Percentiles rank a stretch among this genome's conserved stretches.
phyloP scores from a whole-genome alignment of 2,329 filamentous ascomycete species.

The Colletotrichum tabaci region DNA sequence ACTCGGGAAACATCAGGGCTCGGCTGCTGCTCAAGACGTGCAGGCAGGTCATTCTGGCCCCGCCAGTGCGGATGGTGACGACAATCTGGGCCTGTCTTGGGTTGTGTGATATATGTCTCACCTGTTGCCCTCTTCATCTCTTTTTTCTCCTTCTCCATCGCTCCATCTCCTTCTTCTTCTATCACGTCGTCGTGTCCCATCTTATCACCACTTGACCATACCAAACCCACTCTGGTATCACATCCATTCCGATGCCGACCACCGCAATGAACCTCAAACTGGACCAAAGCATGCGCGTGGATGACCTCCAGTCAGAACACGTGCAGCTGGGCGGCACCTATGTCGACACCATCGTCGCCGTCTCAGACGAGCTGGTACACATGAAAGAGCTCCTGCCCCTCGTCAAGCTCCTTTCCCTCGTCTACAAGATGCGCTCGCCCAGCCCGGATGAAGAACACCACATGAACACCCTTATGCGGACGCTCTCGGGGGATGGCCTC shows the following conservation, averaged over 20 bases:
- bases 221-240: no score
- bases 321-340: slow-evolving; percentile 39
- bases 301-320: slow-evolving; percentile 30
- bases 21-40: slow-evolving; percentile 1
- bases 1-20: slow-evolving; percentile 20
- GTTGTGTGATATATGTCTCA: slow-evolving; percentile 18
- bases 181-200: background rate
- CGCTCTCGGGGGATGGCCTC: slow-evolving; percentile 39
- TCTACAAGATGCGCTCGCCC: slow-evolving; percentile 50
- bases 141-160: background rate
- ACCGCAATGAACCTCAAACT: slow-evolving; percentile 30
- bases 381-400: slow-evolving; percentile 52
- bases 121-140: background rate
- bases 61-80: slow-evolving; percentile 25
- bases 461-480: slow-evolving; percentile 54
- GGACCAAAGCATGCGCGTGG: slow-evolving; percentile 23
- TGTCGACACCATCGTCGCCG: slow-evolving; percentile 48
- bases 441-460: slow-evolving; percentile 47
- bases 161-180: background rate
- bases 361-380: slow-evolving; percentile 51
- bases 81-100: slow-evolving; percentile 8
- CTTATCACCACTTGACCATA: background rate
- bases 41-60: slow-evolving; percentile 21
- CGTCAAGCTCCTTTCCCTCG: slow-evolving; percentile 52
- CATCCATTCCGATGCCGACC: background rate